Evolutionary conservation across 2,329 filamentous ascomycete species (phyloP).

Genomic region (Aspergillus latus): DNA sequence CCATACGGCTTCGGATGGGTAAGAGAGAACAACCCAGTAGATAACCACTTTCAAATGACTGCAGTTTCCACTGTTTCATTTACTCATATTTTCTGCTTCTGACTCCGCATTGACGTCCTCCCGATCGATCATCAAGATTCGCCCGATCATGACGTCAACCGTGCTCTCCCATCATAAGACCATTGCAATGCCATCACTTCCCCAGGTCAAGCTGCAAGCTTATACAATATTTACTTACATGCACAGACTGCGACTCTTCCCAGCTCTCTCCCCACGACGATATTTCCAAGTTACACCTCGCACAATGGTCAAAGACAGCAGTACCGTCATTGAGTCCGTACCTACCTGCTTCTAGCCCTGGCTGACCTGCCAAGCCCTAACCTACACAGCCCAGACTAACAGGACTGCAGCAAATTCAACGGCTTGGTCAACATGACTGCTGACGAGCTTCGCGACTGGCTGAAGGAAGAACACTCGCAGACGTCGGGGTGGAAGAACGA

Average conservation of each 20-base stretch:
- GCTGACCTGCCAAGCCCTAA: neutral
- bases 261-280: neutral
- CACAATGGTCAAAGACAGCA: slow-evolving; percentile 54
- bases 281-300: neutral
- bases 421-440: slow-evolving; percentile 66
- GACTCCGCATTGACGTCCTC: neutral
- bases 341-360: neutral
- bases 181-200: neutral
- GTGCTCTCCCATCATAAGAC: neutral
- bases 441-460: slow-evolving; percentile 61
- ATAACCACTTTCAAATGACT: no score
- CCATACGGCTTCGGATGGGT: no score
- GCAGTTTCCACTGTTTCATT: no score
- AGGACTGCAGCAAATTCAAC: slow-evolving; percentile 58
- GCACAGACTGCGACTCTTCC: neutral
- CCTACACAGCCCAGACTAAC: slow-evolving; percentile 20
- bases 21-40: no score
- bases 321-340: slow-evolving; percentile 51
- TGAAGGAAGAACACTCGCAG: slow-evolving; percentile 58
- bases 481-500: slow-evolving; percentile 62
- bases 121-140: neutral
- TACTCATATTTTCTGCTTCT: neutral
- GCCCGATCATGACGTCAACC: neutral
- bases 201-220: neutral
- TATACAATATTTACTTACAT: neutral